Evolutionary conservation across 2,329 filamentous ascomycete species (phyloP).

Genomic region (Xylariaceae sp.): DNA sequence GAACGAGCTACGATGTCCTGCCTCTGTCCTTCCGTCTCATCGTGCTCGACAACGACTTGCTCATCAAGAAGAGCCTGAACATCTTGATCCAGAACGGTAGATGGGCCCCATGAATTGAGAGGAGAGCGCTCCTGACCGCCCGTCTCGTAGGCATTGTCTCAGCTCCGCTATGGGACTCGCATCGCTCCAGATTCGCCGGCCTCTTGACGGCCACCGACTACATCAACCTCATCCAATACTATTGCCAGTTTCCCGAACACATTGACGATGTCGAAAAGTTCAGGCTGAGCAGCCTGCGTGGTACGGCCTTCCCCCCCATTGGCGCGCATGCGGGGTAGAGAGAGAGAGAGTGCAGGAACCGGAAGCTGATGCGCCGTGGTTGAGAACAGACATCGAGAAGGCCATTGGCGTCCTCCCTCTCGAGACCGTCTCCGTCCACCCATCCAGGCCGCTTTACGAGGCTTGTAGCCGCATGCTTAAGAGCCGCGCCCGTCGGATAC

Average conservation of each 20-base stretch:
- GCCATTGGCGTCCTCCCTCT: constrained; percentile 85
- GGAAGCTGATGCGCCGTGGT: constrained; percentile 4
- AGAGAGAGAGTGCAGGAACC: no score
- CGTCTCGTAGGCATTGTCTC: constrained; percentile 76
- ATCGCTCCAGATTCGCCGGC: constrained; percentile 85
- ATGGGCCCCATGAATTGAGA: no score
- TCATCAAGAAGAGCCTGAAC: constrained; percentile 94
- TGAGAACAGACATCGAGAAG: constrained; percentile 76
- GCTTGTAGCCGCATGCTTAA: constrained; percentile 91
- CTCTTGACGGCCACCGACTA: constrained; percentile 94
- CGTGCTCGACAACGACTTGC: constrained; percentile 85
- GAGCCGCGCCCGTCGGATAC: constrained; percentile 87
- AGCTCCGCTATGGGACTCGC: constrained; percentile 93
- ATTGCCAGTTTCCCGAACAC: constrained; percentile 92
- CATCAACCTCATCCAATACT: constrained; percentile 98
- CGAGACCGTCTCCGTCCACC: constrained; percentile 94
- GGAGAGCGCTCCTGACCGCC: no score
- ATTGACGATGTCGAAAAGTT: constrained; percentile 90
- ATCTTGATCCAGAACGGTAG: constrained; percentile 93
- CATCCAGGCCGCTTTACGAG: constrained; percentile 84
- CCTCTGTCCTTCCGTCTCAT: constrained; percentile 94
- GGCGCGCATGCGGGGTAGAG: constrained; percentile 7
- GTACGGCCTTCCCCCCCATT: constrained; percentile 39
- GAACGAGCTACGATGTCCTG: constrained; percentile 95
- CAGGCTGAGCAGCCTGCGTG: constrained; percentile 81